These are phyloP conservation scores for Leishmania gerbilli DNA, from an alignment of 208 protist genomes.

Conservation along the genomic window DNA sequence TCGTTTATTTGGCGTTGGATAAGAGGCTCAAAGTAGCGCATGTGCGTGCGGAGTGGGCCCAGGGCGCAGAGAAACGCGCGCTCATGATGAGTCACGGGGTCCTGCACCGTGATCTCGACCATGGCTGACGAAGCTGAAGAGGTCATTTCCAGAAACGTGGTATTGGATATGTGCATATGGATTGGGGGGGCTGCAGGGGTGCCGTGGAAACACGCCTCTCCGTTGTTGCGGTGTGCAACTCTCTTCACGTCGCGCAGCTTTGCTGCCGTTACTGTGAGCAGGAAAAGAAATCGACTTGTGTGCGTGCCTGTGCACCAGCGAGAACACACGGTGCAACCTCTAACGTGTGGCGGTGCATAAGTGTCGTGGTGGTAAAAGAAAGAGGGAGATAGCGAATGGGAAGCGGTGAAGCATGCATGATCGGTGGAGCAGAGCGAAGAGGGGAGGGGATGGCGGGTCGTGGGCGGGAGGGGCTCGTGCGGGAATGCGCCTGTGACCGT, in stretches of 20 bases:
- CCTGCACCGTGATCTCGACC: constrained; percentile 69
- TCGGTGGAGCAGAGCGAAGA: neutral
- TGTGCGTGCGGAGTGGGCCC: constrained; percentile 42
- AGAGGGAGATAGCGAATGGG: neutral
- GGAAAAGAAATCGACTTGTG: neutral
- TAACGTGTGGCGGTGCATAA: neutral
- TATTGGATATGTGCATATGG: neutral
- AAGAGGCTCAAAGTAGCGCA: constrained; percentile 70
- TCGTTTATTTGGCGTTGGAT: constrained; percentile 49
- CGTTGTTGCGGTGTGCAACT: neutral
- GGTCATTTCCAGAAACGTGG: constrained; percentile 3
- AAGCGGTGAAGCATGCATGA: neutral
- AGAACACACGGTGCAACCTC: neutral
- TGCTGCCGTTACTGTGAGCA: neutral
- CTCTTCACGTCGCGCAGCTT: neutral
- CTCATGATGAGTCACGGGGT: constrained; percentile 38
- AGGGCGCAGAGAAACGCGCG: constrained; percentile 56
- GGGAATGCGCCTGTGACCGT: neutral
- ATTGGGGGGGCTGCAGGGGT: neutral
- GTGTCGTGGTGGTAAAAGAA: neutral
- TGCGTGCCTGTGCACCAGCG: neutral
- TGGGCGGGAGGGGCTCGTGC: neutral
- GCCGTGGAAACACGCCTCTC: neutral
- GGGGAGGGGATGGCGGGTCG: neutral
- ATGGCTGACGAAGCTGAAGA: neutral